phyloP scores from a whole-genome alignment of 2,329 filamentous ascomycete species.

The Fusarium aywerte region DNA sequence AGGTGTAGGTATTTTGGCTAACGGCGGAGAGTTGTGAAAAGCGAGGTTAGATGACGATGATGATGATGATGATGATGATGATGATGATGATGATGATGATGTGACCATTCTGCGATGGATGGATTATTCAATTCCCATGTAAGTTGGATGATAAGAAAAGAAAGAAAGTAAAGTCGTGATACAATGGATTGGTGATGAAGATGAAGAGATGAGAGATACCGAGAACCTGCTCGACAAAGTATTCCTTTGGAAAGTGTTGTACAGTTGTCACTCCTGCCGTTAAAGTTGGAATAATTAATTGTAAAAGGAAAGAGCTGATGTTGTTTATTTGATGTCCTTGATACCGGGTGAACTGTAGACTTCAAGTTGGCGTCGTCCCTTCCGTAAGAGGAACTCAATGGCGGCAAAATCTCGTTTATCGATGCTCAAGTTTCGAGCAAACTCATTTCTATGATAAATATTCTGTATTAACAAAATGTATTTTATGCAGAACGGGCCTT shows the following conservation, averaged over 20 bases:
- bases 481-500: neutral
- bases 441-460: conserved; percentile 70
- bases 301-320: neutral
- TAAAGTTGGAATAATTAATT: neutral
- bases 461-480: conserved; percentile 49
- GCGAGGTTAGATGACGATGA: conserved; percentile 46
- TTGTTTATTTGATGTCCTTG: conserved; percentile 69
- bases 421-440: conserved; percentile 73
- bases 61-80: too few relatives aligned
- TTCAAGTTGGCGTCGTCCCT: conserved; percentile 83
- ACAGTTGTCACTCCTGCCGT: conserved; percentile 4
- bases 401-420: conserved; percentile 88
- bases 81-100: too few relatives aligned
- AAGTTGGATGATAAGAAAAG: conserved; percentile 37
- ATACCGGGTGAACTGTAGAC: conserved; percentile 83
- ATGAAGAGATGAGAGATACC: neutral
- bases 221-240: conserved; percentile 1
- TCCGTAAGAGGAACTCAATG: conserved; percentile 86
- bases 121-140: conserved; percentile 30
- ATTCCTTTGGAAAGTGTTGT: conserved; percentile 5
- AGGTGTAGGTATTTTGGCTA: conserved; percentile 23
- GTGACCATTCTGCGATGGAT: conserved; percentile 44
- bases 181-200: conserved; percentile 22
- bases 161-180: conserved; percentile 14
- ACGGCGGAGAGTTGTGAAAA: conserved; percentile 34